phyloP scores from a whole-genome alignment of 2,329 filamentous ascomycete species.

The Nectriaceae sp. region DNA sequence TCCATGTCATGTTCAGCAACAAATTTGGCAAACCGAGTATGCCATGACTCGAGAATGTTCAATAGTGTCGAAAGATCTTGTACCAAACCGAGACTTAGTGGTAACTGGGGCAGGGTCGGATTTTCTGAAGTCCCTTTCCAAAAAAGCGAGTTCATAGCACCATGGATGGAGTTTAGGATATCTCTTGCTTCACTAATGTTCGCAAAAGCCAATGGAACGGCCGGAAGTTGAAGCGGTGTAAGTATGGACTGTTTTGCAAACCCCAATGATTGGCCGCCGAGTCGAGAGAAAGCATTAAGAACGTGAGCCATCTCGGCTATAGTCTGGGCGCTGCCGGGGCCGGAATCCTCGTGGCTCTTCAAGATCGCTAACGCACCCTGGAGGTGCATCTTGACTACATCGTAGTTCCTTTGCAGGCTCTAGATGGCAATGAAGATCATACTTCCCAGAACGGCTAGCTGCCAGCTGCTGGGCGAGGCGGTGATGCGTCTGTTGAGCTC shows the following conservation, averaged over 20 bases:
- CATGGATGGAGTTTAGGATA: background rate
- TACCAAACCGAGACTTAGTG: background rate
- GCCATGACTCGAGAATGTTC: background rate
- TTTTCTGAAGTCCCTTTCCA: background rate
- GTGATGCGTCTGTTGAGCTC: background rate
- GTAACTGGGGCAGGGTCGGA: background rate
- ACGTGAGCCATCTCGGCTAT: background rate
- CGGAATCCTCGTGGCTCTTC: background rate
- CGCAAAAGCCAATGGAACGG: background rate
- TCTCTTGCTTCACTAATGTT: background rate
- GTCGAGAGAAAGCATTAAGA: background rate
- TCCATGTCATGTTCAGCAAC: background rate
- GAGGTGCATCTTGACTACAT: background rate
- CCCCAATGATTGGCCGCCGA: background rate
- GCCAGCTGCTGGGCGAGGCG: background rate
- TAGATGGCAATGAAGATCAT: background rate
- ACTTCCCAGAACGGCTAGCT: constrained; percentile 1
- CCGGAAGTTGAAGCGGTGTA: background rate
- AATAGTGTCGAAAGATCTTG: background rate
- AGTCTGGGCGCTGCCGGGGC: background rate
- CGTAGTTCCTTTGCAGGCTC: background rate
- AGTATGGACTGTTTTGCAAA: background rate
- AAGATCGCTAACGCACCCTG: background rate
- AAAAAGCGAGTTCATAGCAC: background rate
- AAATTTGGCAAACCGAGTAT: background rate